Evolutionary conservation across 257 asterid genomes (phyloP), one percentile per base, ranked within the genome.

Genomic region (Anisodus tanguticus): DNA sequence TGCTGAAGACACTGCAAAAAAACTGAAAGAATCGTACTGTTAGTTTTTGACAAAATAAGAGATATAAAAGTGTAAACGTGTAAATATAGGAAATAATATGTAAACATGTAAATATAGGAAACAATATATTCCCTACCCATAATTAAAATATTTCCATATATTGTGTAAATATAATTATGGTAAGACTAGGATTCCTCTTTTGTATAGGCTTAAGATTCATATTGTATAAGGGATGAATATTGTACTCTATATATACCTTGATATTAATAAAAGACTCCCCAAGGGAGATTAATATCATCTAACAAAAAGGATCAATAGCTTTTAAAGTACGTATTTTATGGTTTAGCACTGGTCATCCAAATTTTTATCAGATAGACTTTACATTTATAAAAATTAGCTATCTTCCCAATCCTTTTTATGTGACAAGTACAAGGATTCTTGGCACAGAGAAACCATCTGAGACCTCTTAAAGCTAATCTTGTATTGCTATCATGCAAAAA

Each of bases 1-100:
- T 90, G 92, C 97, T 94, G 86, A 94, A 94, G 59, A 93, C 98
- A 15, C 98, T 96, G 97, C 94, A 88, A 5, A 84, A 64, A 86
- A 58, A 63, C 1, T 4, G 16, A 83, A 76, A 83, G 37, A 85
- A 64, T 43, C 82, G 31, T 63, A 57, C 79, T 4, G 19, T 66
- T 66, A 66, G 19, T 63, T 45, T 53, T 43, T 26, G 53, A 77
- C 22, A 16, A 53, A 51, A 13, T 1, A 53, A 53, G 47, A 77
- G 5, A 77, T 0, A 76, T 53, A 15, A 77, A 53, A 53, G 43
- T n/a, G n/a, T n/a, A n/a, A n/a, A n/a, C n/a, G n/a, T n/a, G n/a
- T n/a, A n/a, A n/a, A n/a, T n/a, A n/a, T n/a, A n/a, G n/a, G n/a
- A n/a, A n/a, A n/a, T n/a, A n/a, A n/a, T n/a, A n/a, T n/a, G n/a